A percentile compares a stretch with the other conserved stretches of the same genome.
phyloP scores from a whole-genome alignment of 345 rosid genomes.

The Moricandia moricandioides region DNA sequence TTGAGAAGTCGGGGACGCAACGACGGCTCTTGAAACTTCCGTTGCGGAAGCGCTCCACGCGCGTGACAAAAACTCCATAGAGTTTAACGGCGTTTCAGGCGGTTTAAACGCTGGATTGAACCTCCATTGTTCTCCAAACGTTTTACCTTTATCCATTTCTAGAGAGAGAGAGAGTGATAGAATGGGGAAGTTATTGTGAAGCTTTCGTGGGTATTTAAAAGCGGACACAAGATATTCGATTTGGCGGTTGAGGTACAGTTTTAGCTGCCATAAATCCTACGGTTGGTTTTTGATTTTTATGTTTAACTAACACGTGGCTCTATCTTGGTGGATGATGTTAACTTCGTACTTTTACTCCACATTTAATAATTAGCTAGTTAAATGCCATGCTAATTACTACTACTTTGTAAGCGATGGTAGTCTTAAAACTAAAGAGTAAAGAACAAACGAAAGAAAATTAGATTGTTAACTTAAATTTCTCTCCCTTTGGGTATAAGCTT shows the following conservation, averaged over 20 bases:
- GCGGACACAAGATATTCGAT: not conserved
- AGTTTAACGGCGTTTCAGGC: constrained; percentile 85
- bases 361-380: not conserved
- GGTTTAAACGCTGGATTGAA: constrained; percentile 61
- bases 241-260: constrained; percentile 31
- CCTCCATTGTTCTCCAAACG: constrained; percentile 49
- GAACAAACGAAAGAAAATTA: not conserved
- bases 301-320: not conserved
- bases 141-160: constrained; percentile 33
- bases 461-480: not conserved
- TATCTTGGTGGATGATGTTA: not conserved
- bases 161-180: not conserved
- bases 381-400: not conserved
- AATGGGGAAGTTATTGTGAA: constrained; percentile 31
- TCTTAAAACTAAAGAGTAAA: not conserved
- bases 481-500: not conserved
- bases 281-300: constrained; percentile 16
- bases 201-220: constrained; percentile 37
- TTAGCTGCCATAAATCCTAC: constrained; percentile 24
- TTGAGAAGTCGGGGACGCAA: constrained; percentile 41
- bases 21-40: constrained; percentile 70
- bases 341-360: not conserved
- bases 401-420: not conserved
- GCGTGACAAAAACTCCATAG: constrained; percentile 95
- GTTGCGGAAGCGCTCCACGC: constrained; percentile 92